Base-by-base conservation (phyloP, 805 yeast genomes). In the Sugiyamaella boreocaroliniensis region DNA sequence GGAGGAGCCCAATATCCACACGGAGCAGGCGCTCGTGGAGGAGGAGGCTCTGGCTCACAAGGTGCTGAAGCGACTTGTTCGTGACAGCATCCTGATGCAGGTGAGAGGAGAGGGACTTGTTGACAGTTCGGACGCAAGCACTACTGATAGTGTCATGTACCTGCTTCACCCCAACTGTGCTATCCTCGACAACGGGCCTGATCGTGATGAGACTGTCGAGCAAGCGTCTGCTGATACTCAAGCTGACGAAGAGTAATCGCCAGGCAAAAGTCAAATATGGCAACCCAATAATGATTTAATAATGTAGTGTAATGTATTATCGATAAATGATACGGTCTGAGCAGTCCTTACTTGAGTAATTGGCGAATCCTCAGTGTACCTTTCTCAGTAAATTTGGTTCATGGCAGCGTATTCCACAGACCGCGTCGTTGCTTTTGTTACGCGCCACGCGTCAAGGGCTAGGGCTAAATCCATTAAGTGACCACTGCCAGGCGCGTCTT, bases 51-150 rank as follows among this genome's bases (percentile, higher is more conserved):
- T 86, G 49, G 87, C 89, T 0, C 78, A 76, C 60, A 92, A 89
- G 69, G 96, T 93, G 12, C 71, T 93, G 63, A 84, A 81, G 66
- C 77, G 92, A 61, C 76, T 93, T 64, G 95, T 84, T 18, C 86
- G 85, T 65, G 97, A 90, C 64, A 80, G 86, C 64, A 81, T 92
- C 29, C 75, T 93, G 62, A 81, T 92, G 88, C 79, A 75, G 57
- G 76, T 86, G 32, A 77, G 72, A 37, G 79, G 79, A 9, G 76
- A 76, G n/a, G 44, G 37, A 32, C 37, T 32, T 14, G 37, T 32
- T 40, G 16, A 14, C 44, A 20, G 42, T 40, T 16, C 29, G 48
- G 40, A 45, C 18, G 40, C 48, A 11, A 32, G 10, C 37, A 32
- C n/a, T 14, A 10, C 63, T 41, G 61, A 45, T 12, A 12, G 44